phyloP scores from a whole-genome alignment of 768 basidiomycete genomes.

The Auriscalpium orientale region DNA sequence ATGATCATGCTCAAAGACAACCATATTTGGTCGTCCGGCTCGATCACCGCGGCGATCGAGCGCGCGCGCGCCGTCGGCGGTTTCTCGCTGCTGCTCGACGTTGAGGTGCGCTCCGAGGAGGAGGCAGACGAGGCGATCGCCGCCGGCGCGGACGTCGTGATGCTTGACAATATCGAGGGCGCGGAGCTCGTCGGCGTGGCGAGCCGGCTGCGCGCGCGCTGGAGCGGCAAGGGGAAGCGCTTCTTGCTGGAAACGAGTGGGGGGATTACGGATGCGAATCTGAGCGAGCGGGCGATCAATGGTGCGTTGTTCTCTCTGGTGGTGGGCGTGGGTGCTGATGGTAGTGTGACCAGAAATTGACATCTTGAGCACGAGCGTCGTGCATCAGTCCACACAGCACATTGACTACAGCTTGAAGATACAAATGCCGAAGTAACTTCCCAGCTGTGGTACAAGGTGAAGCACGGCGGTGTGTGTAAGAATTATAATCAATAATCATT shows the following conservation, averaged over 20 bases:
- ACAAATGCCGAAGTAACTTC: slow-evolving; percentile 46
- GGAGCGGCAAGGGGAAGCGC: slow-evolving; percentile 63
- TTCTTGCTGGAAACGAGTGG: slow-evolving; percentile 94
- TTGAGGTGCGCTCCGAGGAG: slow-evolving; percentile 82
- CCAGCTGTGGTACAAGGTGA: too few species aligned
- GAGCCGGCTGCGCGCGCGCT: slow-evolving; percentile 64
- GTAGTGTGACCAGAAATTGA: slow-evolving; percentile 75
- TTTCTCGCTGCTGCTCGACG: slow-evolving; percentile 86
- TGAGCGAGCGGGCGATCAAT: slow-evolving; percentile 72
- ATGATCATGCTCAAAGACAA: slow-evolving; percentile 99
- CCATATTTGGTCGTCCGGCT: slow-evolving; percentile 96
- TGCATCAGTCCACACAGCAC: slow-evolving; percentile 89
- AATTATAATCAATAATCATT: too few species aligned
- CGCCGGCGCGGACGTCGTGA: slow-evolving; percentile 90
- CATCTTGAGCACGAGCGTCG: slow-evolving; percentile 84
- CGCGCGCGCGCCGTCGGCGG: slow-evolving; percentile 87
- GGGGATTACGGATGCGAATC: slow-evolving; percentile 84
- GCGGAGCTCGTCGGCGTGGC: slow-evolving; percentile 62
- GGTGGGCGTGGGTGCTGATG: neutral
- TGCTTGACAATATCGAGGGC: slow-evolving; percentile 93
- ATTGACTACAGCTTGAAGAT: slow-evolving; percentile 98
- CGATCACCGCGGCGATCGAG: slow-evolving; percentile 81
- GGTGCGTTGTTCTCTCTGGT: slow-evolving; percentile 40
- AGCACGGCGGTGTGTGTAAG: too few species aligned
- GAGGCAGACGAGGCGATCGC: slow-evolving; percentile 97